Evolutionary conservation across 1,284 basidiomycete species (phyloP).

Genomic region (Malassezia brasiliensis): DNA sequence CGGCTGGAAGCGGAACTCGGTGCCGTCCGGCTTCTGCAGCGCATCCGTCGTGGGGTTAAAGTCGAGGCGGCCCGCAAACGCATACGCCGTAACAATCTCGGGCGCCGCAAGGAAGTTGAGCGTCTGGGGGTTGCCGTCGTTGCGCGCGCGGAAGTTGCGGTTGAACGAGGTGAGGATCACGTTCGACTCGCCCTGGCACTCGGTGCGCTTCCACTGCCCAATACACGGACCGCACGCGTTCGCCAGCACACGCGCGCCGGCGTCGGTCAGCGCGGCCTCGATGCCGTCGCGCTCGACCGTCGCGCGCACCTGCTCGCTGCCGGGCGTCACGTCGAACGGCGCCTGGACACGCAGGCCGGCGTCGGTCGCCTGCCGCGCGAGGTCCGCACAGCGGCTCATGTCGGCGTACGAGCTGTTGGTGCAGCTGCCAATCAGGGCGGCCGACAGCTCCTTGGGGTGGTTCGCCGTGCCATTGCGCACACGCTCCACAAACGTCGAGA

Average conservation of each 20-base stretch:
- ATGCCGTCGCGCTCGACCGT: slow-evolving; percentile 92
- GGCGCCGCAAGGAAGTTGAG: slow-evolving; percentile 99
- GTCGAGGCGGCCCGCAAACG: slow-evolving; percentile 84
- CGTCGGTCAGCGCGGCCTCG: slow-evolving; percentile 66
- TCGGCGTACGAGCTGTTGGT: slow-evolving; percentile 62
- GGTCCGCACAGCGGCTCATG: slow-evolving; percentile 72
- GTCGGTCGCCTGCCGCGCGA: slow-evolving; percentile 78
- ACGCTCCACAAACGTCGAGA: slow-evolving; percentile 79
- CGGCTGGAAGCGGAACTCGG: slow-evolving; percentile 71
- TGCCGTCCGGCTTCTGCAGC: slow-evolving; percentile 64
- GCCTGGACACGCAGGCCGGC: slow-evolving; percentile 75
- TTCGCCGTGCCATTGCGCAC: slow-evolving; percentile 72
- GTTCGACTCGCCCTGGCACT: slow-evolving; percentile 82
- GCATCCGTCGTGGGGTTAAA: slow-evolving; percentile 88
- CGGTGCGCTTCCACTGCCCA: slow-evolving; percentile 94
- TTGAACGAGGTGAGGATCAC: slow-evolving; percentile 97
- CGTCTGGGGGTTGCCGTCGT: slow-evolving; percentile 88
- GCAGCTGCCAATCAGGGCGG: slow-evolving; percentile 88
- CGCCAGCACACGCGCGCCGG: slow-evolving; percentile 83
- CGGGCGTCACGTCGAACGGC: slow-evolving; percentile 92
- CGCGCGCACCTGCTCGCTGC: slow-evolving; percentile 92
- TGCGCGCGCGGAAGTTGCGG: slow-evolving; percentile 92
- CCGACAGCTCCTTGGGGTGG: slow-evolving; percentile 67
- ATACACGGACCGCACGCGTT: slow-evolving; percentile 99
- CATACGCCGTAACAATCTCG: slow-evolving; percentile 82